phyloP scores from a whole-genome alignment of 148 eudicot species.

The Drosera capensis region DNA sequence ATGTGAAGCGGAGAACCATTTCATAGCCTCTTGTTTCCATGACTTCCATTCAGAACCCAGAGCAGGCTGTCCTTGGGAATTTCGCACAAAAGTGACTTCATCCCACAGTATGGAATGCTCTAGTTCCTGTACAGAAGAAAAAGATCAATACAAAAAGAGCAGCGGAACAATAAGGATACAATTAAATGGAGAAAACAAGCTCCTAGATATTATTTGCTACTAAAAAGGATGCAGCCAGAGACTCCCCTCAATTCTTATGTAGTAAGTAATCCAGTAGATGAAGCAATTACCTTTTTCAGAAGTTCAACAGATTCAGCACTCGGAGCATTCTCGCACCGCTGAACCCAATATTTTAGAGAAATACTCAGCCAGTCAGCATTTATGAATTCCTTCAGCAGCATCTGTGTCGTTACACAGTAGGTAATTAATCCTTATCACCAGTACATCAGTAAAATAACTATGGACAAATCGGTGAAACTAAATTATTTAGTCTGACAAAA shows the following conservation, averaged over 20 bases:
- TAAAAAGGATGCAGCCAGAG: not conserved
- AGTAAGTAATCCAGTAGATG: too few species aligned
- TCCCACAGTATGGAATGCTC: conserved; percentile 63
- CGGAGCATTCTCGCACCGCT: conserved; percentile 49
- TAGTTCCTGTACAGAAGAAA: conserved; percentile 51
- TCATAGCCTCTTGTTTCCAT: conserved; percentile 75
- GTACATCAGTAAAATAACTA: not conserved
- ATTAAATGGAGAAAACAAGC: not conserved
- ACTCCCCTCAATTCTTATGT: not conserved
- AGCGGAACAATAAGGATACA: not conserved
- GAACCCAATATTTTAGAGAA: conserved; percentile 55
- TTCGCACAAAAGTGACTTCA: conserved; percentile 36
- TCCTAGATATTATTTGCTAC: not conserved
- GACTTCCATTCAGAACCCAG: conserved; percentile 55
- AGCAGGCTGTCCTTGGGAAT: conserved; percentile 30
- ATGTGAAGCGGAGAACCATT: conserved; percentile 43
- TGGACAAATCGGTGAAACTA: not conserved
- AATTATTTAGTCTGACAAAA: too few species aligned
- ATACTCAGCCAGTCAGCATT: conserved; percentile 52
- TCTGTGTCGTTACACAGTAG: conserved; percentile 33
- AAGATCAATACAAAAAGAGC: not conserved
- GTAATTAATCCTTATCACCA: not conserved
- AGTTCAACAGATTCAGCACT: conserved; percentile 81
- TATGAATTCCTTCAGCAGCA: conserved; percentile 48
- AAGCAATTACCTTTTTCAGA: conserved; percentile 56